Evolutionary conservation across 257 asterid species (phyloP).

Genomic region (Ajuga chamaepitys): DNA sequence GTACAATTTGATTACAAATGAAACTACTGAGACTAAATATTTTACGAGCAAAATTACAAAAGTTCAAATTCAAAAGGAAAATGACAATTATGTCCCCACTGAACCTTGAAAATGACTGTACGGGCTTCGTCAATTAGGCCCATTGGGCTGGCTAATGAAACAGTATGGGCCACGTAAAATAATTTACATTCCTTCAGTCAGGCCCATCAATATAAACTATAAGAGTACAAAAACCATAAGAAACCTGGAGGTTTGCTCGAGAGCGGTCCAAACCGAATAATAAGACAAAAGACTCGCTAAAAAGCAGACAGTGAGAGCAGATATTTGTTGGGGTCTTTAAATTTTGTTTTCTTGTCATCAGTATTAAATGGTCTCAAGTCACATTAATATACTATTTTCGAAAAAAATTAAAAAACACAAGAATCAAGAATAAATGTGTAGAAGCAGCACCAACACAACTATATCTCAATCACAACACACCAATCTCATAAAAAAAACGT

Average conservation of each 20-base stretch:
- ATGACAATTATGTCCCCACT: no score
- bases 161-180: background rate
- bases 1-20: background rate
- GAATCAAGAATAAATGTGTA: background rate
- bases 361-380: background rate
- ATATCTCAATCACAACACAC: background rate
- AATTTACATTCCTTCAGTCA: background rate
- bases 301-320: constrained; percentile 13
- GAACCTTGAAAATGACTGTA: no score
- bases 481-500: background rate
- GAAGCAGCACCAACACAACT: background rate
- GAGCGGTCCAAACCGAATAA: constrained; percentile 1
- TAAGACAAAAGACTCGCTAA: background rate
- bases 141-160: background rate
- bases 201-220: background rate
- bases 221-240: background rate
- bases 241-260: background rate
- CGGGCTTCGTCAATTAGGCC: background rate
- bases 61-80: background rate
- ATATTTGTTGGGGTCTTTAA: constrained; percentile 8
- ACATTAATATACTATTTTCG: no score
- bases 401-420: background rate
- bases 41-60: background rate
- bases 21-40: background rate
- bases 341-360: constrained; percentile 10